Evolutionary conservation across 225 moss, liverwort and hornwort genomes (phyloP).

Genomic region (Pseudoscleropodium purum): DNA sequence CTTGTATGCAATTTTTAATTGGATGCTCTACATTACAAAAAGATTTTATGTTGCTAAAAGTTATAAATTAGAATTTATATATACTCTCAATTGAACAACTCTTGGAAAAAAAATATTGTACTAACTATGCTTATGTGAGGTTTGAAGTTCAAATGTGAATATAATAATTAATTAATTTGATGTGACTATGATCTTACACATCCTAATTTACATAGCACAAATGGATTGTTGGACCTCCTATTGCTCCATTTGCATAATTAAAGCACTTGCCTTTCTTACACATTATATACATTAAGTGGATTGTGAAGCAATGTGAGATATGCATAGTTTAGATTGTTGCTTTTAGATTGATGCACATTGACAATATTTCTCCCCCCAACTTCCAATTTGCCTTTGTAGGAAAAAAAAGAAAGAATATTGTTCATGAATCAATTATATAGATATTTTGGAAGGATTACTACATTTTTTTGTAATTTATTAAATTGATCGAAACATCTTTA

Average conservation of each 20-base stretch:
- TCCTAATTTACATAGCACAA: not conserved
- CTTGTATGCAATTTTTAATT: not conserved
- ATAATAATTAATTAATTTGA: not conserved
- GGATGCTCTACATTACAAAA: not conserved
- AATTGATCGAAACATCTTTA: not conserved
- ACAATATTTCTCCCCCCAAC: not conserved
- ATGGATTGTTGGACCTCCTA: not conserved
- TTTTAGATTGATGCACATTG: not conserved
- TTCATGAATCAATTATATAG: not conserved
- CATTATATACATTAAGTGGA: not conserved
- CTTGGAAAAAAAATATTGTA: not conserved
- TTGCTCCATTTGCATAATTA: not conserved
- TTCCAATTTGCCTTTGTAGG: not conserved
- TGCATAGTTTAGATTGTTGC: not conserved
- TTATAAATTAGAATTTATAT: not conserved
- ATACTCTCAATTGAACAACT: not conserved
- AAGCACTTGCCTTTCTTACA: not conserved
- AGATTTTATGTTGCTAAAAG: not conserved
- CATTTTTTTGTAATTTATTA: not conserved
- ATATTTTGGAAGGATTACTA: not conserved
- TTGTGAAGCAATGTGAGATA: not conserved
- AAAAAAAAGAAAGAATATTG: rapidly evolving
- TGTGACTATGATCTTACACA: not conserved
- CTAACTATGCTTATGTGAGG: not conserved
- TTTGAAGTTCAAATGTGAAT: not conserved